A percentile compares a stretch with the other conserved stretches of the same genome.
Evolutionary conservation across 805 yeast species (phyloP).

Genomic region (Vanderwaltozyma polyspora): DNA sequence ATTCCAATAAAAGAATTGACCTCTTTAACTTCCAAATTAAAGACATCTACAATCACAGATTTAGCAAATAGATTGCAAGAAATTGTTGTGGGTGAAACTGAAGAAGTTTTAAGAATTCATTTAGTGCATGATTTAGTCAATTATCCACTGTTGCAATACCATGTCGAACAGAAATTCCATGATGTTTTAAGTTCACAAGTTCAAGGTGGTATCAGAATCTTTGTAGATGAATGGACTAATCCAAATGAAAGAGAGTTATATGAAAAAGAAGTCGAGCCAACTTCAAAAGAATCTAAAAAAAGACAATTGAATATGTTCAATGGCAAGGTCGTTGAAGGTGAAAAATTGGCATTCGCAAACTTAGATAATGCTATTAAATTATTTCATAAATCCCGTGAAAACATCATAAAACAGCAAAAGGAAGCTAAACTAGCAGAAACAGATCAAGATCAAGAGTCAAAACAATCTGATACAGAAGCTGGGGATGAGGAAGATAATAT

Average conservation of each 20-base stretch:
- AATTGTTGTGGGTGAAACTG: conserved; percentile 29
- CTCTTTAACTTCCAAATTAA: conserved; percentile 15
- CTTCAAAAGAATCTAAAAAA: conserved; percentile 3
- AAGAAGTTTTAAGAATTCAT: conserved; percentile 49
- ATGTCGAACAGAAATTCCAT: conserved; percentile 43
- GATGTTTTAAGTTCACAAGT: conserved; percentile 57
- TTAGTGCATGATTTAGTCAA: conserved; percentile 59
- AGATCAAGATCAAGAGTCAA: conserved; percentile 7
- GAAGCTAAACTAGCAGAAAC: conserved; percentile 9
- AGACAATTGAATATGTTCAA: conserved; percentile 56
- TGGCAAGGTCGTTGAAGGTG: conserved; percentile 76
- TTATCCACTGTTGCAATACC: conserved; percentile 31
- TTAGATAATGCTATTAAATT: conserved; percentile 59
- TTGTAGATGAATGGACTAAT: conserved; percentile 42
- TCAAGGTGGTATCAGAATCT: conserved; percentile 62
- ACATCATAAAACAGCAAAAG: conserved; percentile 17
- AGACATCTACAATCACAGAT: conserved; percentile 18
- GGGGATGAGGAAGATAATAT: conserved; percentile 11
- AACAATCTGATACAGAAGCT: neutral
- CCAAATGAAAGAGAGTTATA: conserved; percentile 15
- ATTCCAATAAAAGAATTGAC: conserved; percentile 13
- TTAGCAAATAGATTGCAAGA: conserved; percentile 24
- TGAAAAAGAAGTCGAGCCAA: neutral
- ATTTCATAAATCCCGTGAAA: conserved; percentile 25
- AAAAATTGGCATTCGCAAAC: conserved; percentile 79